Evolutionary conservation across 495 filamentous ascomycete species (phyloP), one percentile per base, ranked within the genome.

Genomic region (Penicillium daleae): DNA sequence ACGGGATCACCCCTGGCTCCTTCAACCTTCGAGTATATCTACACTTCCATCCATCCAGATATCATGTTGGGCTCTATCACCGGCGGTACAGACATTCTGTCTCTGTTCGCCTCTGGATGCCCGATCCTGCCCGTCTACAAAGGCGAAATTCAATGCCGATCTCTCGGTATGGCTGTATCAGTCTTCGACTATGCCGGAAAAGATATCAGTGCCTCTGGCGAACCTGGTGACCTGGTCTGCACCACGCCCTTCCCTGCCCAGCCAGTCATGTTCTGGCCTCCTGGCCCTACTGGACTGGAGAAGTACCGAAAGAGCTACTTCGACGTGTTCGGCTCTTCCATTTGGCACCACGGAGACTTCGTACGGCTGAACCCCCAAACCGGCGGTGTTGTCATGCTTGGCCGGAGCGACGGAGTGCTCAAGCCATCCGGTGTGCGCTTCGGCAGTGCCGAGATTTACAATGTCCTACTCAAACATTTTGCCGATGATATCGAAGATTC

Each of bases 341-440:
- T 96, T 26, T 98, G 94, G 95, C 92, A 97, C 73, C 95, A 99
- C 71, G 95, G 95, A 3, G 95, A 99, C 71, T 97, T 97, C 68
- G 85, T 97, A 15, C 85, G 89, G 26, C 80, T 97, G 65, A 87
- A 91, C 66, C 84, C 86, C 0, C 63, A 80, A 19, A 94, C 91
- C 0, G 89, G 91, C 12, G 93, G 92, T 0, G 72, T 97, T 57
- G 75, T 89, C 44, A 95, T 97, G 92, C 80, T 97, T 0, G 93
- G 93, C 40, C 85, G 93, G 54, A 93, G 92, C 22, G 93, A 97
- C 68, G 93, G 93, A 5, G 92, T 97, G 42, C 77, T 97, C 31
- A 97, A 97, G 74, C 93, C 93, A 0, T 86, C 83, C 10, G 93
- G 93, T 0, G 91, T 97, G 10, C 79, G 93, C 35, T 97, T 97